Evolutionary conservation across 2,329 filamentous ascomycete genomes (phyloP).

Genomic region (Fusarium guadeloupense): DNA sequence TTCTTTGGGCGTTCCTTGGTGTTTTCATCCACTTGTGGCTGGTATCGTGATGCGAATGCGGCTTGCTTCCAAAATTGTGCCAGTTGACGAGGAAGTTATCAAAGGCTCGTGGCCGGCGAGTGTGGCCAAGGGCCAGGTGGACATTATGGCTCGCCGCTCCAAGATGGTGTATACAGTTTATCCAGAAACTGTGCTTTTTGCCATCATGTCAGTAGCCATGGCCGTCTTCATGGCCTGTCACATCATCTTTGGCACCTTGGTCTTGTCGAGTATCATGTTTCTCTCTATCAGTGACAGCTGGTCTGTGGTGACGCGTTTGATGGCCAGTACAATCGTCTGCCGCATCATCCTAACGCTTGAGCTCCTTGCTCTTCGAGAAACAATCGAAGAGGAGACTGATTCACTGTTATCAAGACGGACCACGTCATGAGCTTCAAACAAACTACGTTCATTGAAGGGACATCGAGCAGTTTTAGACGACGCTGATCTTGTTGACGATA

Average conservation of each 20-base stretch:
- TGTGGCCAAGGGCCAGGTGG: conserved; percentile 3
- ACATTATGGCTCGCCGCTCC: conserved; percentile 7
- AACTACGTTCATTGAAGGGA: background rate
- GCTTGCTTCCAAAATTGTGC: background rate
- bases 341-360: conserved; percentile 12
- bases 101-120: conserved; percentile 7
- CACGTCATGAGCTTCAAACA: conserved; percentile 8
- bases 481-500: background rate
- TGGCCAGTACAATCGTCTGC: conserved; percentile 9
- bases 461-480: too few species aligned
- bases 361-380: conserved; percentile 12
- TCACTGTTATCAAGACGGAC: background rate
- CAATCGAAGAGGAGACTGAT: conserved; percentile 7
- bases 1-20: conserved; percentile 21
- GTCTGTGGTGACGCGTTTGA: conserved; percentile 6
- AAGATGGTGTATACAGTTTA: conserved; percentile 14
- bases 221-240: conserved; percentile 11
- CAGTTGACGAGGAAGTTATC: background rate
- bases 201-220: conserved; percentile 7
- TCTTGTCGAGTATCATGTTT: conserved; percentile 17
- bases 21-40: conserved; percentile 12
- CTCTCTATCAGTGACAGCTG: conserved; percentile 19
- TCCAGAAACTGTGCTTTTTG: conserved; percentile 9
- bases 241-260: conserved; percentile 17
- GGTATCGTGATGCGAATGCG: conserved; percentile 4